phyloP scores from a whole-genome alignment of 2,329 filamentous ascomycete species.

The Aspergillus spinulosporus region DNA sequence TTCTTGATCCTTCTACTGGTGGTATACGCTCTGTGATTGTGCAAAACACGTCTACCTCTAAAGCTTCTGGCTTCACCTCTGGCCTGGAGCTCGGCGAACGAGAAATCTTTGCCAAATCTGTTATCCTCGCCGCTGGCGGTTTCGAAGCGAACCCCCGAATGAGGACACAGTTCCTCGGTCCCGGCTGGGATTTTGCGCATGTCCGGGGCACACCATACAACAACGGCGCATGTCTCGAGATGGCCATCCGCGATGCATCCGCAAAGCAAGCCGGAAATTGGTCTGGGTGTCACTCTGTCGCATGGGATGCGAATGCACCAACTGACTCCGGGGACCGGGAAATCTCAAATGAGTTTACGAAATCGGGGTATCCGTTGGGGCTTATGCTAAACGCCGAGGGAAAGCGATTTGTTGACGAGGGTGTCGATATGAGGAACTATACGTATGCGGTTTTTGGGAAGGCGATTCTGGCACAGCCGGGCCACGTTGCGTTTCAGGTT shows the following conservation, averaged over 20 bases:
- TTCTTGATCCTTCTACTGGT: constrained; percentile 22
- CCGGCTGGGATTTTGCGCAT: constrained; percentile 62
- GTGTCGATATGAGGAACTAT: constrained; percentile 64
- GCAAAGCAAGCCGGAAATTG: constrained; percentile 60
- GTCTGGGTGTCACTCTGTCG: constrained; percentile 64
- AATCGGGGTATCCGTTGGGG: constrained; percentile 67
- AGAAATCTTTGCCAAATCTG: constrained; percentile 23
- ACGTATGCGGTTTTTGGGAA: constrained; percentile 67
- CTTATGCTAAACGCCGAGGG: constrained; percentile 63
- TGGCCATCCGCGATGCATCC: constrained; percentile 53
- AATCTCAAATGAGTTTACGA: constrained; percentile 66
- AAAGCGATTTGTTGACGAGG: constrained; percentile 66
- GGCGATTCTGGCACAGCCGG: constrained; percentile 61
- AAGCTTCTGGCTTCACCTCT: no score
- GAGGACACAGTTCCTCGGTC: constrained; percentile 57
- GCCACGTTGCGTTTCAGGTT: constrained; percentile 62
- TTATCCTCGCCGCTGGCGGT: constrained; percentile 54
- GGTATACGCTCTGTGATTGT: constrained; percentile 26
- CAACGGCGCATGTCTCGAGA: constrained; percentile 58
- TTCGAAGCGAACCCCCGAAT: constrained; percentile 63
- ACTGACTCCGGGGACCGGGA: constrained; percentile 56
- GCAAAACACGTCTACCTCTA: constrained; percentile 4
- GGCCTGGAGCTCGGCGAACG: constrained; percentile 3
- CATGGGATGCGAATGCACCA: constrained; percentile 65
- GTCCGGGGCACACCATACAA: constrained; percentile 67